phyloP scores from a whole-genome alignment of 139 green algal species.

The Ettlia oleoabundans region DNA sequence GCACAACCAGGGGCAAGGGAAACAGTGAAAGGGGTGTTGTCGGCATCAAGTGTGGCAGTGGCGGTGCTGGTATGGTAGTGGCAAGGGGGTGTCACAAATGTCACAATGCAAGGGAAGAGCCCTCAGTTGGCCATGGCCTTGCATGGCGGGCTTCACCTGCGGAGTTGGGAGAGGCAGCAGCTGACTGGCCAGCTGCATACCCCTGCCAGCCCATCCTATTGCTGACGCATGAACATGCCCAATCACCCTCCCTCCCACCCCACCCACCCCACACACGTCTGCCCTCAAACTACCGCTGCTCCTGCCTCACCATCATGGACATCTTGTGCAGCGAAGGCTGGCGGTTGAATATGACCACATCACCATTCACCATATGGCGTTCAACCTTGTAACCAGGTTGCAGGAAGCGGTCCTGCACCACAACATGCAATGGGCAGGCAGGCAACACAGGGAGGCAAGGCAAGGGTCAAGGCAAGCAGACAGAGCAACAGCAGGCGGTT shows the following conservation, averaged over 20 bases:
- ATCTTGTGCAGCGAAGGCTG: conserved; percentile 99
- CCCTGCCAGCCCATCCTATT: not conserved
- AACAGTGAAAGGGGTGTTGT: not conserved
- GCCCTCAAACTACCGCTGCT: no score
- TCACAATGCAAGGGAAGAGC: no score
- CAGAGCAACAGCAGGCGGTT: not conserved
- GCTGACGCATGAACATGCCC: not conserved
- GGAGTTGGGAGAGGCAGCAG: no score
- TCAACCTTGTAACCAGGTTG: conserved; percentile 93
- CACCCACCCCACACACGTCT: not conserved
- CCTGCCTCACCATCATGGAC: conserved; percentile 95
- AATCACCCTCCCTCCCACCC: not conserved
- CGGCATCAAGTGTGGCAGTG: not conserved
- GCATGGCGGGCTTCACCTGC: no score
- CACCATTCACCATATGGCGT: conserved; percentile 93
- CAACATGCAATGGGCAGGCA: no score
- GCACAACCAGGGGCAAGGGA: no score
- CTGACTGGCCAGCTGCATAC: no score
- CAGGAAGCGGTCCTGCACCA: conserved; percentile 72
- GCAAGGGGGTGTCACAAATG: no score
- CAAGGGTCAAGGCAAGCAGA: not conserved
- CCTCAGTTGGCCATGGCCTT: no score
- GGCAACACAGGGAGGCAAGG: no score
- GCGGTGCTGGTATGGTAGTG: not conserved
- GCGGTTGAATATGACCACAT: conserved; percentile 99